Conservation (phyloP, 1,139 yeast species). For the Geotrichum carabidarum region DNA sequence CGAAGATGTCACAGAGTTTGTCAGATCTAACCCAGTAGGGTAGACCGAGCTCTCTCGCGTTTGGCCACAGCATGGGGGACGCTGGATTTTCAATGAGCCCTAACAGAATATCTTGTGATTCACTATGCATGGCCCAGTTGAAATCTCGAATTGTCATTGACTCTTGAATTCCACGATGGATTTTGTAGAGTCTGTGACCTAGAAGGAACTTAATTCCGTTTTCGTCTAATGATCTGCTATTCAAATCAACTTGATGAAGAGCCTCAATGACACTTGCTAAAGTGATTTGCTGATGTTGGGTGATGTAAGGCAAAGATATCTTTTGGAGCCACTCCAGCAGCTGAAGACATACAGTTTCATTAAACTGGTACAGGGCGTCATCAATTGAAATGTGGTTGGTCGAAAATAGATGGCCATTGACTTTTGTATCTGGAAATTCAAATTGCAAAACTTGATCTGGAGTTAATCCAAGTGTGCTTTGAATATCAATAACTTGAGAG, state of each 20-base stretch:
- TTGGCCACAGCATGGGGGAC: slow-evolving; percentile 53
- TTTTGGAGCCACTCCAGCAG: slow-evolving; percentile 59
- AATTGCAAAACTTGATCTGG: slow-evolving; percentile 16
- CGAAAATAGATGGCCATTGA: slow-evolving; percentile 15
- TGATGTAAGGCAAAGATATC: slow-evolving; percentile 68
- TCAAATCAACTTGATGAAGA: slow-evolving; percentile 50
- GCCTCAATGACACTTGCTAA: slow-evolving; percentile 65
- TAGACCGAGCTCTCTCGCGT: slow-evolving; percentile 57
- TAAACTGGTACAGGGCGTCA: slow-evolving; percentile 45
- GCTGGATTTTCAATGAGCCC: slow-evolving; percentile 46
- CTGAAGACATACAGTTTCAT: slow-evolving; percentile 44
- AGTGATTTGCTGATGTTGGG: slow-evolving; percentile 89
- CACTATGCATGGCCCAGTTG: slow-evolving; percentile 83
- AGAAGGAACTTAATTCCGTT: slow-evolving; percentile 69
- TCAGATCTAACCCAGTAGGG: slow-evolving; percentile 67
- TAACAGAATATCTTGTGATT: slow-evolving; percentile 63
- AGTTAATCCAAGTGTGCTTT: slow-evolving; percentile 25
- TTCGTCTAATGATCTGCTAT: slow-evolving; percentile 53
- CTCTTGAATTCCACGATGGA: slow-evolving; percentile 47
- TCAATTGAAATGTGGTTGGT: slow-evolving; percentile 24
- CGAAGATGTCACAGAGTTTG: slow-evolving; percentile 52
- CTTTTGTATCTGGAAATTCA: slow-evolving; percentile 6
- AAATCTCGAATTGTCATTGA: slow-evolving; percentile 72
- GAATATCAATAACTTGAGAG: slow-evolving; percentile 30
- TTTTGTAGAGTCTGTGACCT: slow-evolving; percentile 64